These are phyloP conservation scores for Malus domestica DNA, from an alignment of 306 rosid genomes.

Conservation along the genomic window DNA sequence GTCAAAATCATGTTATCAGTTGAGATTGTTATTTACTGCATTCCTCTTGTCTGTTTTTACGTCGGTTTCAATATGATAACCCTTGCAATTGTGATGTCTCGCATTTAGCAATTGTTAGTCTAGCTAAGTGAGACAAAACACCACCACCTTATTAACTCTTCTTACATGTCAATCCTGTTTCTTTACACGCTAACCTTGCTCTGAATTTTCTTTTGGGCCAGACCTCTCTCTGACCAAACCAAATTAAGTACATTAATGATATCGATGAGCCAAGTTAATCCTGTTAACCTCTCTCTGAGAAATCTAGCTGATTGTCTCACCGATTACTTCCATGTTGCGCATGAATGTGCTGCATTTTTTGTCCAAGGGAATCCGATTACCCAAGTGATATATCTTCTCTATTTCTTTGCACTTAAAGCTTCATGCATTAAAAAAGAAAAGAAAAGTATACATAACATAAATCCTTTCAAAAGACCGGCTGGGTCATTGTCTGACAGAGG, in stretches of 20 bases:
- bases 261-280: not conserved
- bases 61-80: not conserved
- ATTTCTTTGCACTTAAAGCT: not conserved
- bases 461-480: not conserved
- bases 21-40: not conserved
- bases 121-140: not conserved
- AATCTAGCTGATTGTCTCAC: not conserved
- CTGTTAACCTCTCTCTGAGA: not conserved
- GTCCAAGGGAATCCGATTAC: not conserved
- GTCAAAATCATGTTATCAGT: not conserved
- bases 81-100: not conserved
- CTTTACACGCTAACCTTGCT: not conserved
- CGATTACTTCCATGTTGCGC: not conserved
- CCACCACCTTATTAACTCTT: not conserved
- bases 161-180: not conserved
- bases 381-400: not conserved
- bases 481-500: not conserved
- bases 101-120: not conserved
- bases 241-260: not conserved
- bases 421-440: not conserved
- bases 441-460: not conserved
- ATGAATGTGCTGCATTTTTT: not conserved
- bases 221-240: not conserved
- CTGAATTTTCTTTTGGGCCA: not conserved
- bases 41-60: not conserved